A percentile compares a stretch with the other conserved stretches of the same genome.
phyloP scores from a whole-genome alignment of 2,329 filamentous ascomycete genomes.

The Cercospora janseana region DNA sequence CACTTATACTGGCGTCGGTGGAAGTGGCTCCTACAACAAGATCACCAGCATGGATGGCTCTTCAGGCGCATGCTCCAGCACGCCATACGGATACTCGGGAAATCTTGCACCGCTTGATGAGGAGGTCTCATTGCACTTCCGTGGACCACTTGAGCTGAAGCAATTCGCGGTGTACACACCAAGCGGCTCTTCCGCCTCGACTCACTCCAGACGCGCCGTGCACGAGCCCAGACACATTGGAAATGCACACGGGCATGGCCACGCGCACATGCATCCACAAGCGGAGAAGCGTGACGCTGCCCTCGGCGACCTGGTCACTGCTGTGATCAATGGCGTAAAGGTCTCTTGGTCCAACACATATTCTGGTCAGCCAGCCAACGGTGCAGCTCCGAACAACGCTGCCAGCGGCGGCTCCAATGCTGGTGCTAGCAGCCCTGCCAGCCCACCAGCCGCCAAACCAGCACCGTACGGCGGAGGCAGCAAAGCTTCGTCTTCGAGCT shows the following conservation, averaged over 20 bases:
- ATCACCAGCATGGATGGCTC: constrained; percentile 59
- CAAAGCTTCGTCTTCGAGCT: constrained; percentile 21
- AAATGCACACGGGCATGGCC: constrained; percentile 42
- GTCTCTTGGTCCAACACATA: constrained; percentile 61
- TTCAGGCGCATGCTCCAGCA: constrained; percentile 56
- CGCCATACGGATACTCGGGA: constrained; percentile 56
- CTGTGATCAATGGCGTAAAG: constrained; percentile 58
- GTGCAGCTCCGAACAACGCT: constrained; percentile 20
- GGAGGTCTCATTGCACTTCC: constrained; percentile 70
- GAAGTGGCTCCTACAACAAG: constrained; percentile 59
- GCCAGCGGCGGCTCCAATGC: constrained; percentile 54
- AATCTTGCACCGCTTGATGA: constrained; percentile 66
- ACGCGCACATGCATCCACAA: constrained; percentile 53
- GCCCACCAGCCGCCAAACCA: constrained; percentile 23
- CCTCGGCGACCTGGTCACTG: constrained; percentile 53
- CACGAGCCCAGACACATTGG: constrained; percentile 35
- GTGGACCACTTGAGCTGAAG: constrained; percentile 66
- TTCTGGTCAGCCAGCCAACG: constrained; percentile 38
- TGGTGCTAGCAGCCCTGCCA: constrained; percentile 44
- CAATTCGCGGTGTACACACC: constrained; percentile 68
- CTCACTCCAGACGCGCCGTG: constrained; percentile 18
- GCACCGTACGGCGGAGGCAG: constrained; percentile 10
- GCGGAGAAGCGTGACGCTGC: constrained; percentile 40
- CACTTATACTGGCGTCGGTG: constrained; percentile 56
- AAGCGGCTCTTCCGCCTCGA: constrained; percentile 33